These are phyloP conservation scores for Pythium aphanidermatum DNA, from an alignment of 352 stramenopile genomes.

Conservation along the genomic window DNA sequence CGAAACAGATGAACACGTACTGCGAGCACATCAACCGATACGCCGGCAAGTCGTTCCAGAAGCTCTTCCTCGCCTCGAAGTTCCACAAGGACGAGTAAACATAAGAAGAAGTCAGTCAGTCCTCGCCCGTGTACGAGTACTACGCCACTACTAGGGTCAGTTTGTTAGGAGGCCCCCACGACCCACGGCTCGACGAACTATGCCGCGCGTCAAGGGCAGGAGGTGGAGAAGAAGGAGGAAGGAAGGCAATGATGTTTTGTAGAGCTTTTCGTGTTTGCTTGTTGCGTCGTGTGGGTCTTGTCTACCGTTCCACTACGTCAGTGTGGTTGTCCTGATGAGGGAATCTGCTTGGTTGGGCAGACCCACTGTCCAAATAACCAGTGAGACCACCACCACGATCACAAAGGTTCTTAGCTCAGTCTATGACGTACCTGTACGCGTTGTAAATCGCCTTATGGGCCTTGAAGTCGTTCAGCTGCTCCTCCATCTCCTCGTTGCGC, in stretches of 20 bases:
- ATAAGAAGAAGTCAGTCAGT: too few relatives aligned
- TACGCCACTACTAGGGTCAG: too few relatives aligned
- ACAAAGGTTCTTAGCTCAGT: too few relatives aligned
- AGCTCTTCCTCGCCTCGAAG: slow-evolving; percentile 86
- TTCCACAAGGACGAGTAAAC: slow-evolving; percentile 79
- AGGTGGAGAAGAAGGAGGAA: not conserved
- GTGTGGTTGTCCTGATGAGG: not conserved
- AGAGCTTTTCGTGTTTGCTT: not conserved
- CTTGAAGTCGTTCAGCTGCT: slow-evolving; percentile 49
- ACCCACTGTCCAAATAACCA: slow-evolving; percentile 1
- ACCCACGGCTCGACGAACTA: too few relatives aligned
- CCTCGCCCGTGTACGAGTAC: slow-evolving; percentile 21
- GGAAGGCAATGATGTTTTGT: slow-evolving; percentile 2
- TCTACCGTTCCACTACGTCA: not conserved
- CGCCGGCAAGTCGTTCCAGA: slow-evolving; percentile 87
- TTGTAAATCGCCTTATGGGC: slow-evolving; percentile 57
- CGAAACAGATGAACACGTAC: slow-evolving; percentile 92
- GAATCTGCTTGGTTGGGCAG: not conserved
- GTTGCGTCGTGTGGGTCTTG: not conserved
- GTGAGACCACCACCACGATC: slow-evolving; percentile 1
- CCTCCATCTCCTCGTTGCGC: slow-evolving; percentile 36
- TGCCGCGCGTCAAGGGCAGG: not conserved
- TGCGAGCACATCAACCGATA: slow-evolving; percentile 91
- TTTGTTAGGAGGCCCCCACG: too few relatives aligned
- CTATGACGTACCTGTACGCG: slow-evolving; percentile 50